Evolutionary conservation across 306 rosid genomes (phyloP), one percentile per base, ranked within the genome.

Genomic region (Fragaria iinumae): DNA sequence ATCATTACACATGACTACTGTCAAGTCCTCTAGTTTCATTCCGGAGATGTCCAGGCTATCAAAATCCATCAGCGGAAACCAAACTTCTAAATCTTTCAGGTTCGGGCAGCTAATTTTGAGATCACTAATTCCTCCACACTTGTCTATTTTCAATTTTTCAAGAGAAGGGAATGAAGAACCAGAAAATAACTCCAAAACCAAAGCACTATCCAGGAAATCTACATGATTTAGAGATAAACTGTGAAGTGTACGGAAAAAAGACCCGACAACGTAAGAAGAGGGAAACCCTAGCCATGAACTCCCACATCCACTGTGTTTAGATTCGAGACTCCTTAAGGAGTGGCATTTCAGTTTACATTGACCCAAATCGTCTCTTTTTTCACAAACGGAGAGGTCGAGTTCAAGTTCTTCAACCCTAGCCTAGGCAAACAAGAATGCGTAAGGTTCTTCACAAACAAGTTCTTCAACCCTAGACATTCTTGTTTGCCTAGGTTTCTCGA

Each of bases 31-130:
- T 39, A 67, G 32, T 38, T 48, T 67, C 71, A 39, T n/a, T 41
- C 50, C 71, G 2, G 12, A 41, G 71, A 67, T 67, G 71, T 65
- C 70, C 6, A 64, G 45, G 44, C 45, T 64, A 16, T 64, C n/a
- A 2, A 55, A 2, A 8, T n/a, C 29, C 62, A 9, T 55, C 21
- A 4, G 8, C 8, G 1, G 0, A 11, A 32, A 3, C 36, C 2
- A n/a, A 8, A 55, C 11, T 2, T 55, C 1, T 8, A 55, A 0
- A 9, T 0, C 29, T 55, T n/a, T 55, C 3, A 57, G 17, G 64
- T 57, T 57, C 0, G 64, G 34, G 25, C 34, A 56, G 6, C 63
- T 56, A n/a, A 56, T n/a, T 21, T 56, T 56, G 63, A 56, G 63
- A 56, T 57, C 34, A 23, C 14, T 10, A 5, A 57, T 23, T 8